A percentile compares a stretch with the other conserved stretches of the same genome.
Conservation (phyloP, 805 yeast genomes). For the Wickerhamomyces silvicola region DNA sequence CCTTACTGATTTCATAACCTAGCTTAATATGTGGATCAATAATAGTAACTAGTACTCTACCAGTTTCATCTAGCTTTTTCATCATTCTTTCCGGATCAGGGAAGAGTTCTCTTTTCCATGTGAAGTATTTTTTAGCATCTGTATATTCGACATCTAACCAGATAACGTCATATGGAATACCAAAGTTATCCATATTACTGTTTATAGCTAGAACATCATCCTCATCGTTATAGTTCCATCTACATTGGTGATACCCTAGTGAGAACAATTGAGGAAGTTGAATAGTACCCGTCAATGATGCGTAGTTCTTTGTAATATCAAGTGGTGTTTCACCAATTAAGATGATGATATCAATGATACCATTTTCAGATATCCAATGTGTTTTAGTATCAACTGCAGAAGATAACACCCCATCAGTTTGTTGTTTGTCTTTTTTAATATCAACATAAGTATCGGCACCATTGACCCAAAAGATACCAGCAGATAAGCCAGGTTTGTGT, state of each 20-base stretch:
- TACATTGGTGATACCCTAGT: conserved; percentile 89
- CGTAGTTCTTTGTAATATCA: conserved; percentile 54
- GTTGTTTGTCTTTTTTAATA: conserved; percentile 35
- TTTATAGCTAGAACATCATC: conserved; percentile 74
- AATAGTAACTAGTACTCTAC: conserved; percentile 75
- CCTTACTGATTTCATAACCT: conserved; percentile 59
- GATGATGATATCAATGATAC: conserved; percentile 68
- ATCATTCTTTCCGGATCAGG: conserved; percentile 72
- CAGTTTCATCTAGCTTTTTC: conserved; percentile 55
- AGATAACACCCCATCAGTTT: conserved; percentile 9
- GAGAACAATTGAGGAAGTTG: conserved; percentile 71
- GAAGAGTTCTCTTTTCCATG: conserved; percentile 75
- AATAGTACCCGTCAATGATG: conserved; percentile 65
- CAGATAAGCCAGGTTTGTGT: conserved; percentile 46
- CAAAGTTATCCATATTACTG: conserved; percentile 60
- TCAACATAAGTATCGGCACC: conserved; percentile 91
- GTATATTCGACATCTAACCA: conserved; percentile 97
- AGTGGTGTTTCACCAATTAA: conserved; percentile 55
- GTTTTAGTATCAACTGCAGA: conserved; percentile 32
- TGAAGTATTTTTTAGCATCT: conserved; percentile 79
- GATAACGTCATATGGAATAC: conserved; percentile 82
- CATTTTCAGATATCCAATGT: conserved; percentile 95
- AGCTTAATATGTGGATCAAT: conserved; percentile 89
- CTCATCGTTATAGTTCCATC: conserved; percentile 95
- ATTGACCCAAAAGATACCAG: conserved; percentile 88